Evolutionary conservation across 2,329 filamentous ascomycete species (phyloP).

Genomic region (Colletotrichum chrysophilum): DNA sequence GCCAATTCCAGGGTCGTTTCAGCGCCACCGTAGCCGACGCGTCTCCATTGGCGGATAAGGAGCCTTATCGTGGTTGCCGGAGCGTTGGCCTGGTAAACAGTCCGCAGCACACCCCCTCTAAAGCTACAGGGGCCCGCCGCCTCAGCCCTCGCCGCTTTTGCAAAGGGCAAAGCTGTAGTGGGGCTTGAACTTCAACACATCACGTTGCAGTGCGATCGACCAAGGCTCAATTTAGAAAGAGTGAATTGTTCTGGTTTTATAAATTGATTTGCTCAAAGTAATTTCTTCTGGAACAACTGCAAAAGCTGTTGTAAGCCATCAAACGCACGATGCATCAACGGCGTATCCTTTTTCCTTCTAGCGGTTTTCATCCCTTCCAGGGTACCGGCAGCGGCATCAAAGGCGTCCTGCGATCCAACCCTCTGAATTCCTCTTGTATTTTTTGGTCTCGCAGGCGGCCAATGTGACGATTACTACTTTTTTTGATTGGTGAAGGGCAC

Average conservation of each 20-base stretch:
- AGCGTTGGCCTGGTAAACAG: conserved; percentile 17
- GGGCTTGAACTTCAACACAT: background rate
- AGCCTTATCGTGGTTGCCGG: conserved; percentile 16
- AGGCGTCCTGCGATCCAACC: background rate
- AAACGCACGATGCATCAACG: background rate
- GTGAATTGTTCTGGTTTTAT: too few relatives aligned
- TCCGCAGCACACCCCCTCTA: background rate
- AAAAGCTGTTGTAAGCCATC: background rate
- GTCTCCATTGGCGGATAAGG: conserved; percentile 20
- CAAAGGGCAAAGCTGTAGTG: background rate
- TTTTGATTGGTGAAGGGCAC: too few relatives aligned
- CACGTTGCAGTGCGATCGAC: background rate
- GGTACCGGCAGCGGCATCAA: background rate
- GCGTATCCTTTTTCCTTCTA: background rate
- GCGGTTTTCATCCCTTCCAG: background rate
- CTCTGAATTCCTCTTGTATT: background rate
- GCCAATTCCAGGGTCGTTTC: background rate
- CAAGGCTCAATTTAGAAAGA: background rate
- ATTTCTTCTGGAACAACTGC: background rate
- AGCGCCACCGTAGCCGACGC: background rate
- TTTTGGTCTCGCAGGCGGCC: background rate
- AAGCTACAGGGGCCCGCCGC: background rate
- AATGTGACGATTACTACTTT: too few relatives aligned
- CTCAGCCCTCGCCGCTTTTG: conserved; percentile 5
- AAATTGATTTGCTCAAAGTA: background rate